Conservation (phyloP, 306 rosid species). For the Trifolium fragiferum region DNA sequence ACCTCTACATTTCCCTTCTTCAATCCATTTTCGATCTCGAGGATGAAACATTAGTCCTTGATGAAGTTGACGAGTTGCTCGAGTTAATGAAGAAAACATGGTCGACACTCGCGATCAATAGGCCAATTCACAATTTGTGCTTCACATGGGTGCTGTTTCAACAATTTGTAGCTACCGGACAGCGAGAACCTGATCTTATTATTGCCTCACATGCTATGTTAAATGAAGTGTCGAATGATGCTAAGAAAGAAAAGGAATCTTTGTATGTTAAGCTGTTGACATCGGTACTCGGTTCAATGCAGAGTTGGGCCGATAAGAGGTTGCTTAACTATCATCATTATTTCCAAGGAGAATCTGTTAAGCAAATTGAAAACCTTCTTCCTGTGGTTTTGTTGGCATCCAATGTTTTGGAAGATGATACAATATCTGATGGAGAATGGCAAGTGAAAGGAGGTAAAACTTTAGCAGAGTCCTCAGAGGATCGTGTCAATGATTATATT, state of each 20-base stretch:
- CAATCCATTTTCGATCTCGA: conserved; percentile 67
- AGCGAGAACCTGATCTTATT: conserved; percentile 74
- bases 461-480: conserved; percentile 52
- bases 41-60: conserved; percentile 80
- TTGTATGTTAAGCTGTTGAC: conserved; percentile 60
- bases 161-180: conserved; percentile 69
- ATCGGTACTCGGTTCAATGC: conserved; percentile 62
- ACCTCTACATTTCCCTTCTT: conserved; percentile 72
- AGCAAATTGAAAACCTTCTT: conserved; percentile 78
- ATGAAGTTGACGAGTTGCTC: conserved; percentile 84
- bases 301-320: conserved; percentile 78
- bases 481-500: conserved; percentile 64
- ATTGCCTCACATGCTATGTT: conserved; percentile 78
- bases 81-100: conserved; percentile 92
- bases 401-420: conserved; percentile 56
- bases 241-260: conserved; percentile 62
- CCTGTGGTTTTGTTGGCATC: conserved; percentile 72
- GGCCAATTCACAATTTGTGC: conserved; percentile 69
- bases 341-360: conserved; percentile 58
- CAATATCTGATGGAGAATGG: conserved; percentile 49
- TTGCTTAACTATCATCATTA: conserved; percentile 69
- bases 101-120: conserved; percentile 77
- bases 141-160: conserved; percentile 82
- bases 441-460: conserved; percentile 43
- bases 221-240: conserved; percentile 70